Conservation (phyloP, 208 protist genomes). For the Trypanosoma rangeli region DNA sequence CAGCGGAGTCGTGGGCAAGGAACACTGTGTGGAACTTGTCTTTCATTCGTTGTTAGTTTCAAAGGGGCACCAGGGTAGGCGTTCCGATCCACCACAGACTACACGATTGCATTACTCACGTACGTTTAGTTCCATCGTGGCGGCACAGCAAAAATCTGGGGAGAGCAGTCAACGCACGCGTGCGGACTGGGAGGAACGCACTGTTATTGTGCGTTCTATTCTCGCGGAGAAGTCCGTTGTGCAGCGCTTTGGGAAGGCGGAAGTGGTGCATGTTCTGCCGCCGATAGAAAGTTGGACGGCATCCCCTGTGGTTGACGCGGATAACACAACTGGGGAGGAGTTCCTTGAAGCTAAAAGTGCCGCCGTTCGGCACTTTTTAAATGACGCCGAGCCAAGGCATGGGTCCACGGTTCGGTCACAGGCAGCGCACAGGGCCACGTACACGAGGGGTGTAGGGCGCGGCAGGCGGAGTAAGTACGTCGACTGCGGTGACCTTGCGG, state of each 20-base stretch:
- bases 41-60: conserved; percentile 42
- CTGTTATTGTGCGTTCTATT: conserved; percentile 69
- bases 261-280: conserved; percentile 82
- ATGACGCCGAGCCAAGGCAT: neutral
- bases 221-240: conserved; percentile 74
- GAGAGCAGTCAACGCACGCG: conserved; percentile 12
- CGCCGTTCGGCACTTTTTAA: conserved; percentile 13
- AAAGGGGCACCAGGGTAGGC: neutral
- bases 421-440: neutral
- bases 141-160: neutral
- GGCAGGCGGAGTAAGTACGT: neutral
- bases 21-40: conserved; percentile 82
- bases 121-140: neutral
- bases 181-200: conserved; percentile 18
- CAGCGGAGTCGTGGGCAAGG: conserved; percentile 70
- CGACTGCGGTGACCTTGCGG: conserved; percentile 79
- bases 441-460: neutral
- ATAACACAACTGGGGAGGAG: neutral
- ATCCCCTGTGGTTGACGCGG: conserved; percentile 23
- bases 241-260: conserved; percentile 60
- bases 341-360: conserved; percentile 9
- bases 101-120: neutral
- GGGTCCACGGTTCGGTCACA: neutral
- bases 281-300: conserved; percentile 37
- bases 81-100: neutral